Evolutionary conservation across 495 filamentous ascomycete species (phyloP).

Genomic region (Penicillium lividum): DNA sequence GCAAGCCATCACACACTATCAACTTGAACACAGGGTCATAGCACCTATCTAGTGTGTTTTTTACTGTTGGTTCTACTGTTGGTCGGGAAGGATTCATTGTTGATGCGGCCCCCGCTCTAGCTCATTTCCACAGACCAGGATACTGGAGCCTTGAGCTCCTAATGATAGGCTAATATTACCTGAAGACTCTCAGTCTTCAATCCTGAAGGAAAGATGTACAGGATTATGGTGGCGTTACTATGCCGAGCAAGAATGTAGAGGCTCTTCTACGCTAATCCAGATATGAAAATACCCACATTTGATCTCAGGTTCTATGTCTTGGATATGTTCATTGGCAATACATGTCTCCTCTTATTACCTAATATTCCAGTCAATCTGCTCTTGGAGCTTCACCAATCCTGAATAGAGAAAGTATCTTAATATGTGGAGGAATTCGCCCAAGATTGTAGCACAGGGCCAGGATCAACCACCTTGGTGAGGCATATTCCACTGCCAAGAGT

Average conservation of each 20-base stretch:
- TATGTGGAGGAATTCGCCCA: too few relatives aligned
- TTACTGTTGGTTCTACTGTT: background rate
- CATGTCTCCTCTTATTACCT: background rate
- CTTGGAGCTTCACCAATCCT: too few relatives aligned
- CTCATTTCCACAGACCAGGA: slow-evolving; percentile 7
- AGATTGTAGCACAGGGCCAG: too few relatives aligned
- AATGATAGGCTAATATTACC: slow-evolving; percentile 4
- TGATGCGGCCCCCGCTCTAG: background rate
- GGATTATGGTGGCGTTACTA: background rate
- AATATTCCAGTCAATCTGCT: too few relatives aligned
- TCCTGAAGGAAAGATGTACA: background rate
- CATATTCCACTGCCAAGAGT: background rate
- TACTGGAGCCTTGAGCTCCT: slow-evolving; percentile 6
- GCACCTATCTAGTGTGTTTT: slow-evolving; percentile 3
- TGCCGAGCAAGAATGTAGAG: background rate
- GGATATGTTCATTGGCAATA: background rate
- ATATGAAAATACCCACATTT: background rate
- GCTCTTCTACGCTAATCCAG: background rate
- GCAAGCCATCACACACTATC: slow-evolving; percentile 25
- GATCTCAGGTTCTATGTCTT: background rate
- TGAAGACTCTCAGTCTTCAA: background rate
- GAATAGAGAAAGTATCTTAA: too few relatives aligned
- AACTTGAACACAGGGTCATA: slow-evolving; percentile 8
- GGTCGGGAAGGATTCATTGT: background rate
- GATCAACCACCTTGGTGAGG: too few relatives aligned